A percentile compares a stretch with the other conserved stretches of the same genome.
phyloP scores from a whole-genome alignment of 352 stramenopile genomes.

The Halophytophthora polymorphica region DNA sequence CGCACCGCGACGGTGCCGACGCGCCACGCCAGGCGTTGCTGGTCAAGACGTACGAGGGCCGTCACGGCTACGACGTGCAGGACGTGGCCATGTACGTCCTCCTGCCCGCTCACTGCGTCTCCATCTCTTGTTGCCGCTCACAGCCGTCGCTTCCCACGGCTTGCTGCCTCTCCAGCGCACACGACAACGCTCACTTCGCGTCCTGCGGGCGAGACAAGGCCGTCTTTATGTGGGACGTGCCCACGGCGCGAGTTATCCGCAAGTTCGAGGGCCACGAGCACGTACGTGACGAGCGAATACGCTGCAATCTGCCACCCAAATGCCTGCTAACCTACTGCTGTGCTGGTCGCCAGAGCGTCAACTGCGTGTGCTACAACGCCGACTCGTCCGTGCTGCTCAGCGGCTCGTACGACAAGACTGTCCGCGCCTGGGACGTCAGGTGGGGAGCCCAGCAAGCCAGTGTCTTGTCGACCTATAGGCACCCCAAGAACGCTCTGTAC shows the following conservation, averaged over 20 bases:
- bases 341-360: conserved; percentile 53
- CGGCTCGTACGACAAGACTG: conserved; percentile 87
- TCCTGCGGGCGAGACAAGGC: conserved; percentile 85
- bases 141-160: background rate
- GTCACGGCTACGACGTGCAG: conserved; percentile 87
- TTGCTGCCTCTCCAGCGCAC: conserved; percentile 33
- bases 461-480: background rate
- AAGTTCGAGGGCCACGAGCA: conserved; percentile 87
- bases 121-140: background rate
- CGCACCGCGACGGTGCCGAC: conserved; percentile 69
- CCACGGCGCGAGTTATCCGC: conserved; percentile 80
- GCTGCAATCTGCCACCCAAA: background rate
- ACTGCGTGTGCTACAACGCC: conserved; percentile 79
- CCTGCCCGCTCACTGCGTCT: background rate
- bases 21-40: conserved; percentile 59
- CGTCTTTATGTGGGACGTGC: conserved; percentile 88
- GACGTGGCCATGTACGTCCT: conserved; percentile 81
- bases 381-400: conserved; percentile 82
- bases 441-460: conserved; percentile 3
- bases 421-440: conserved; percentile 77
- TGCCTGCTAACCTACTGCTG: background rate
- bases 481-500: background rate
- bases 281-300: conserved; percentile 24
- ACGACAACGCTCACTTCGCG: conserved; percentile 86
- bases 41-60: conserved; percentile 82